Base-by-base conservation (phyloP, 2,329 filamentous ascomycete species). In the Parastagonospora avenae region DNA sequence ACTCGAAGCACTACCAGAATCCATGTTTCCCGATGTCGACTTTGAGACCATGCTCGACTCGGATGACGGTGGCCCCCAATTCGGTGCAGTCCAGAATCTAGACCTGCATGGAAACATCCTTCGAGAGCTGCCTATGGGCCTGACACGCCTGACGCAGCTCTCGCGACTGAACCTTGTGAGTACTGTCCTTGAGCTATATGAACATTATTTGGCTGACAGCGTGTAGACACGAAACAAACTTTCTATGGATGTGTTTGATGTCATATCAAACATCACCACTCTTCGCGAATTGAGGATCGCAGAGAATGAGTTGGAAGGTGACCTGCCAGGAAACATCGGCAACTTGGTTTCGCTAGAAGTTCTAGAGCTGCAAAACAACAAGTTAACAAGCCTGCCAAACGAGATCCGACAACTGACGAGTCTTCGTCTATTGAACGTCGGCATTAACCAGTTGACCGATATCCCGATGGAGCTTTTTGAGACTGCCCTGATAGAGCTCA, bases 81-180 rank as follows among this genome's bases (percentile, higher is more conserved):
- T 97, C 75, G 89, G 85, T 2, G 90, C 87, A 0, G 72, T 97
- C 1, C 91, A 96, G 68, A 84, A 83, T 4, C 74, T 97, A 7
- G 92, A 97, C 68, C 71, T 97, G 51, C 94, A 96, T 69, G 90
- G 91, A 15, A 99, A 99, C 67, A 74, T 85, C 38, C 79, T 99
- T 14, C 80, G 82, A 43, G 77, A 83, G 27, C 73, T 97, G 37
- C 94, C 94, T 0, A 71, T 87, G 57, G 93, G 94, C 0, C 70
- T 97, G 50, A 82, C 90, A 57, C 82, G 87, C 44, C 79, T 97
- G 32, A 81, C 86, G 42, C 79, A 87, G 53, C 80, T 99, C 47
- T 92, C 90, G 1, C 88, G 85, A 3, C 78, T 99, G 42, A 97
- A 97, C 62, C 73, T 99, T 65, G 88, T 90, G 78, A 68, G 85